These are phyloP conservation scores for Brettanomyces anomalus DNA, from an alignment of 805 yeast species.

Conservation along the genomic window DNA sequence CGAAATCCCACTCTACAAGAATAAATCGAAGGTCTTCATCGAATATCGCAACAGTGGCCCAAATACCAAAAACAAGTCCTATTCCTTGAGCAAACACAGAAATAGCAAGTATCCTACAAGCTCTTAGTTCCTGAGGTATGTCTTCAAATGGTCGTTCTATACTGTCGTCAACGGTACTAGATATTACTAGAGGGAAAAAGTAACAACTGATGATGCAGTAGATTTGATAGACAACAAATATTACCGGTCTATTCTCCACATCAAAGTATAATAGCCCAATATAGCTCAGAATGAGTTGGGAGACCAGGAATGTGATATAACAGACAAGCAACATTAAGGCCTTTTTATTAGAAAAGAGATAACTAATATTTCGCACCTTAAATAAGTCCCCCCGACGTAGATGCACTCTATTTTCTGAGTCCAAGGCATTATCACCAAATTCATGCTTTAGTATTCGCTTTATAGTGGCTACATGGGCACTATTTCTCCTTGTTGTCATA, in stretches of 20 bases:
- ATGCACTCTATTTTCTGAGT: not conserved
- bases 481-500: slow-evolving; percentile 7
- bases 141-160: slow-evolving; percentile 17
- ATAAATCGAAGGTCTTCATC: slow-evolving; percentile 7
- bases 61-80: slow-evolving; percentile 14
- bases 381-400: not conserved
- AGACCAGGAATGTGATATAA: slow-evolving; percentile 16
- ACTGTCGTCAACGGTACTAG: slow-evolving; percentile 16
- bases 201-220: slow-evolving; percentile 19
- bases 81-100: slow-evolving; percentile 13
- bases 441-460: slow-evolving; percentile 7
- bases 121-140: slow-evolving; percentile 15
- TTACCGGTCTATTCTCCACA: slow-evolving; percentile 15
- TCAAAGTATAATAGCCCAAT: slow-evolving; percentile 20
- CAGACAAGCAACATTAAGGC: slow-evolving; percentile 12
- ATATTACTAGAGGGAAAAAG: slow-evolving; percentile 18
- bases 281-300: slow-evolving; percentile 20
- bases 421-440: slow-evolving; percentile 2
- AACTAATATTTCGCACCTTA: slow-evolving; percentile 20
- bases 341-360: slow-evolving; percentile 16
- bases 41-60: slow-evolving; percentile 15
- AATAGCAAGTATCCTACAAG: slow-evolving; percentile 13
- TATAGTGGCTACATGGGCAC: slow-evolving; percentile 4
- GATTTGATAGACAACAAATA: slow-evolving; percentile 16
- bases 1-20: slow-evolving; percentile 10